Base-by-base conservation (phyloP, 2,329 filamentous ascomycete genomes). In the Lithohypha guttulata region DNA sequence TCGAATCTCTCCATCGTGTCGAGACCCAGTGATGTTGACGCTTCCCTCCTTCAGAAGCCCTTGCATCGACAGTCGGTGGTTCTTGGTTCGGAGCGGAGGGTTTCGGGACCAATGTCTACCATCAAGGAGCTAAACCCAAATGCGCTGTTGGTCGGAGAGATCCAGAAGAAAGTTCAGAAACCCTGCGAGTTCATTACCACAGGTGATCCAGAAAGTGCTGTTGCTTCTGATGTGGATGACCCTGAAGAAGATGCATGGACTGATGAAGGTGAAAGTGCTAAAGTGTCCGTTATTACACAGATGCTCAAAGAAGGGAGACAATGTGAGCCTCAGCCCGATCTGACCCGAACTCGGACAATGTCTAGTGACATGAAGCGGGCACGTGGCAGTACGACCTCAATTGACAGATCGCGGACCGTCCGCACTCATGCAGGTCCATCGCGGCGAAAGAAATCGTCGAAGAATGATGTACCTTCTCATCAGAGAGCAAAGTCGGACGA, bases 221-320 rank as follows among this genome's bases (percentile, higher is more conserved):
- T 50, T 3, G 45, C 42, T 8, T 51, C 47, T 9, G 43, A 45
- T 27, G 41, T 42, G 8, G 33, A 41, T 20, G 44, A 48, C n/a
- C 42, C 42, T 14, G 46, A 46, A 29, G 35, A 32, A 20, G 20
- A 44, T 8, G 36, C 38, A 13, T 48, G 46, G 46, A 21, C 33
- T 23, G 48, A 49, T 31, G 40, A 44, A 35, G 19, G 41, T 20
- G 42, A 43, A 20, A 15, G 29, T 33, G 2, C 17, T 26, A 25
- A 21, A 9, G 37, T 40, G 13, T 33, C 29, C 23, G 22, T 21
- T 8, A 33, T 26, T 15, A 19, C 37, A 13, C 22, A 26, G 15
- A 34, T 34, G 20, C 14, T 34, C 28, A 26, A 34, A 15, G 37
- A 33, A 9, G 37, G 29, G 29, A 33, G 27, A 30, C 33, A 33